phyloP scores from a whole-genome alignment of 768 basidiomycete species.

The Xerocomellus intermedius region DNA sequence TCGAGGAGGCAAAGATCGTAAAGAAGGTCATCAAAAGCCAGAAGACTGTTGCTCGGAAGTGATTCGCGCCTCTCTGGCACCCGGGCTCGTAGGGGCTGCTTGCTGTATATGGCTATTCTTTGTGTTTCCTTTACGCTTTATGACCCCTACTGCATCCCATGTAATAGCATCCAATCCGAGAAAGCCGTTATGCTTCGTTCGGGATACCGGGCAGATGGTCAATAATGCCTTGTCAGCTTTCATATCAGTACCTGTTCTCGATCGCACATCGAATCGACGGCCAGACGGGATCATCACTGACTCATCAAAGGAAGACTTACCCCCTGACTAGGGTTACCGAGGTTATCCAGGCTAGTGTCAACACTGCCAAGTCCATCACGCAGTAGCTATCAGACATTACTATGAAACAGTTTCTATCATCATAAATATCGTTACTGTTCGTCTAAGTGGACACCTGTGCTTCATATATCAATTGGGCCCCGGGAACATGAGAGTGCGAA shows the following conservation, averaged over 20 bases:
- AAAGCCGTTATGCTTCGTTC: slow-evolving; percentile 3
- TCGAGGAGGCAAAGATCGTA: slow-evolving; percentile 99
- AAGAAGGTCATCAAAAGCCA: slow-evolving; percentile 98
- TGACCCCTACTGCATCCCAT: slow-evolving; percentile 20
- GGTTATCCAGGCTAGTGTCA: background rate
- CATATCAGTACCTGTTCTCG: background rate
- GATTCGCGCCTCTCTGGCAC: slow-evolving; percentile 4
- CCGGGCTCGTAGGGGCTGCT: background rate
- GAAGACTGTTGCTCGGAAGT: slow-evolving; percentile 30
- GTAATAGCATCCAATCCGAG: slow-evolving; percentile 18
- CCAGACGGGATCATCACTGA: background rate
- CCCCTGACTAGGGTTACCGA: too few species aligned
- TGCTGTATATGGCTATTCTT: slow-evolving; percentile 12
- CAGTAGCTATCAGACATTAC: background rate
- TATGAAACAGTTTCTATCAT: slow-evolving; percentile 6
- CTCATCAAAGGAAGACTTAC: too few species aligned
- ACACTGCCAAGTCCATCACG: background rate
- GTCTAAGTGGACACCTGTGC: slow-evolving; percentile 18
- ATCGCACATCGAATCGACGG: background rate
- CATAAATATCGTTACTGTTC: slow-evolving; percentile 26
- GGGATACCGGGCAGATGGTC: background rate
- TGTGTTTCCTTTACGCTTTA: slow-evolving; percentile 12
- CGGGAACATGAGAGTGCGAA: background rate
- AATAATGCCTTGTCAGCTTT: too few species aligned
- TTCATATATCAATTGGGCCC: slow-evolving; percentile 8